Evolutionary conservation across 306 rosid genomes (phyloP).

Genomic region (Acacia melanoxylon): DNA sequence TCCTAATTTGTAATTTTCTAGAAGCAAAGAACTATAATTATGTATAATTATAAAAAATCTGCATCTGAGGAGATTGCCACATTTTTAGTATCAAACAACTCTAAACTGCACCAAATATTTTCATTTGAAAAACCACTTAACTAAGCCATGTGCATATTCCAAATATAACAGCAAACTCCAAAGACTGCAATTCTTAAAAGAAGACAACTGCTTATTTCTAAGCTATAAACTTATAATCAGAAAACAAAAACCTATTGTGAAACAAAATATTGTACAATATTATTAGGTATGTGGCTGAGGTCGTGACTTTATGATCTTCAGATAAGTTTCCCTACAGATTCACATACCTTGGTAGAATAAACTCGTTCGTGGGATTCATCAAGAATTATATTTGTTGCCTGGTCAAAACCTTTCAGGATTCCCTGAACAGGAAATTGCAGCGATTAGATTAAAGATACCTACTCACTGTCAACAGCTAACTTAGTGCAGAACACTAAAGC

Average conservation of each 20-base stretch:
- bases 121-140: neutral
- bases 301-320: neutral
- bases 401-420: slow-evolving; percentile 87
- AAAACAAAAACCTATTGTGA: neutral
- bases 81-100: neutral
- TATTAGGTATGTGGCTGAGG: neutral
- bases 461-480: neutral
- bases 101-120: neutral
- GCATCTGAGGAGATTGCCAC: no score
- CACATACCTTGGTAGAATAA: slow-evolving; percentile 81
- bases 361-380: slow-evolving; percentile 96
- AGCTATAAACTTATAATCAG: neutral
- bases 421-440: slow-evolving; percentile 51
- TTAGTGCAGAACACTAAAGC: slow-evolving; percentile 10
- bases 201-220: neutral
- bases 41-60: no score
- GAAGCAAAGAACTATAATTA: no score
- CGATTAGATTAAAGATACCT: neutral
- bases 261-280: neutral
- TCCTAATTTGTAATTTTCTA: neutral
- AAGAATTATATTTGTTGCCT: slow-evolving; percentile 93
- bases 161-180: neutral
- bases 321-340: neutral
- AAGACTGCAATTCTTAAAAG: neutral
- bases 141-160: neutral